Evolutionary conservation across 768 basidiomycete genomes (phyloP).

Genomic region (Pulveroboletus ravenelii): DNA sequence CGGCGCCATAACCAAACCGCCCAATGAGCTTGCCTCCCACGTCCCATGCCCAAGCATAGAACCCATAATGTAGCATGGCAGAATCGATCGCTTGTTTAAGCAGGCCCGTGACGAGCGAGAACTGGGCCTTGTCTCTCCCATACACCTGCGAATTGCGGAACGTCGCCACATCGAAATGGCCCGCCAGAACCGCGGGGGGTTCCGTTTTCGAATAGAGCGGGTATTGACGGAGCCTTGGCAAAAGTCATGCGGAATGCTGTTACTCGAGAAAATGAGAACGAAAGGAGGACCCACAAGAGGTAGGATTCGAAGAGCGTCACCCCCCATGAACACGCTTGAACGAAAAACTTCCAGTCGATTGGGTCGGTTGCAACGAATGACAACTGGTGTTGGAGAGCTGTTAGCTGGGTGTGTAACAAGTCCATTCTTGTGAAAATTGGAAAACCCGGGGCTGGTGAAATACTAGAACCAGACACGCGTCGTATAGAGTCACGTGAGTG

Average conservation of each 20-base stretch:
- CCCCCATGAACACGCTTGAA: slow-evolving; percentile 72
- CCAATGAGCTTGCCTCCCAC: slow-evolving; percentile 49
- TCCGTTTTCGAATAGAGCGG: slow-evolving; percentile 73
- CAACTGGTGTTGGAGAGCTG: slow-evolving; percentile 53
- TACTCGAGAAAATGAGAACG: background rate
- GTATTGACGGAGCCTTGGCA: slow-evolving; percentile 65
- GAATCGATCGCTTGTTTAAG: slow-evolving; percentile 73
- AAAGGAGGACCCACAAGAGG: slow-evolving; percentile 59
- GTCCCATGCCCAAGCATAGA: slow-evolving; percentile 82
- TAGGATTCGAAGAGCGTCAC: slow-evolving; percentile 86
- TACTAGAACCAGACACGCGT: slow-evolving; percentile 9
- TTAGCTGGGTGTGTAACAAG: slow-evolving; percentile 54
- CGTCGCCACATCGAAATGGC: slow-evolving; percentile 61
- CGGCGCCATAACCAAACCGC: slow-evolving; percentile 55
- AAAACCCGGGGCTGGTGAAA: background rate
- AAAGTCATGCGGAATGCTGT: background rate
- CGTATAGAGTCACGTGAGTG: slow-evolving; percentile 13
- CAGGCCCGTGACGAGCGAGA: slow-evolving; percentile 67
- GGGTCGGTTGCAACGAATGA: slow-evolving; percentile 69
- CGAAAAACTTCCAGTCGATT: slow-evolving; percentile 78
- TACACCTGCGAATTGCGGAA: slow-evolving; percentile 91
- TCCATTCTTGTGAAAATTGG: slow-evolving; percentile 41
- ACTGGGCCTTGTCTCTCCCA: slow-evolving; percentile 85
- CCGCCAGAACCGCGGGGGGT: slow-evolving; percentile 66
- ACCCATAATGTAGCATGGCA: slow-evolving; percentile 63